These are phyloP conservation scores for Backusella tuberculispora DNA, from an alignment of 192 early-diverging fungal genomes.

Conservation along the genomic window DNA sequence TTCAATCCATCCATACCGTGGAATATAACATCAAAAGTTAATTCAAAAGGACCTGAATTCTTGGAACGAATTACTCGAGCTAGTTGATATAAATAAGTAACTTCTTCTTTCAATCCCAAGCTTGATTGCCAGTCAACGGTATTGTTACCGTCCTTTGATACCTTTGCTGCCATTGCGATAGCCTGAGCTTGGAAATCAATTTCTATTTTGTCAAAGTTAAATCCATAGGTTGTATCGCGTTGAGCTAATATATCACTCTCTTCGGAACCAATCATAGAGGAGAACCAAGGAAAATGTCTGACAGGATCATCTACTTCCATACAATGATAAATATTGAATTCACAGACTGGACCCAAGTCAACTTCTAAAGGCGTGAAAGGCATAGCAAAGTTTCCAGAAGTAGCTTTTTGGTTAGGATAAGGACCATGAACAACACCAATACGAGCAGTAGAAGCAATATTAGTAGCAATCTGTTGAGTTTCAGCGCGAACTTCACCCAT, in stretches of 20 bases:
- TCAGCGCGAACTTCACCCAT: slow-evolving; percentile 17
- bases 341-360: slow-evolving; percentile 13
- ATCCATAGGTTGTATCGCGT: neutral
- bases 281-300: neutral
- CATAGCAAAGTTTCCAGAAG: slow-evolving; percentile 26
- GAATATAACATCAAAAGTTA: slow-evolving; percentile 30
- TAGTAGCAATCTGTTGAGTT: slow-evolving; percentile 12
- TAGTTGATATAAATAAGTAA: slow-evolving; percentile 7
- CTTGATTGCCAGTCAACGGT: neutral
- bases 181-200: neutral
- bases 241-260: neutral
- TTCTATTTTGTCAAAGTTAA: neutral
- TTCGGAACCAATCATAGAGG: neutral
- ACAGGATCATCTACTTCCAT: slow-evolving; percentile 27
- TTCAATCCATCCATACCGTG: slow-evolving; percentile 2
- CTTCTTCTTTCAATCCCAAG: neutral
- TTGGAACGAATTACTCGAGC: slow-evolving; percentile 24
- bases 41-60: slow-evolving; percentile 29
- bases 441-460: slow-evolving; percentile 21
- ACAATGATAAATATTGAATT: slow-evolving; percentile 27
- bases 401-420: slow-evolving; percentile 24
- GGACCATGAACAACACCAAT: slow-evolving; percentile 24
- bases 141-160: neutral
- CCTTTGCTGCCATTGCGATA: neutral
- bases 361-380: slow-evolving; percentile 27